Conservation (phyloP, 208 protist genomes). For the Wallacemonas sp. region DNA sequence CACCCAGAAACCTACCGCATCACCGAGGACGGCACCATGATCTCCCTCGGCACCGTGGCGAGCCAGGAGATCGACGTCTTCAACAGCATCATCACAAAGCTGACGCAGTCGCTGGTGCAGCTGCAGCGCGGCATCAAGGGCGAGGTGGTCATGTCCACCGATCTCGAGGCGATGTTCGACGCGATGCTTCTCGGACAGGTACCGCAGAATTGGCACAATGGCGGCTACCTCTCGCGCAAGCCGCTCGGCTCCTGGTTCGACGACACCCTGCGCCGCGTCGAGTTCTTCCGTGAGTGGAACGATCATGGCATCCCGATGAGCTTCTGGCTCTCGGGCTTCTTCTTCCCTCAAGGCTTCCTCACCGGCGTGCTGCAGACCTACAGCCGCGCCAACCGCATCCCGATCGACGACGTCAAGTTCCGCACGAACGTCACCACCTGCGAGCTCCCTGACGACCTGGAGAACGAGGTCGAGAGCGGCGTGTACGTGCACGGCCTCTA, state of each 20-base stretch:
- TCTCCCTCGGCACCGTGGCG: constrained; percentile 90
- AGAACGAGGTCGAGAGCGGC: constrained; percentile 55
- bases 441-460: constrained; percentile 74
- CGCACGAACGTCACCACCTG: constrained; percentile 80
- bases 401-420: constrained; percentile 93
- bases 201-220: constrained; percentile 89
- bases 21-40: constrained; percentile 85
- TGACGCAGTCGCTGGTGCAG: constrained; percentile 69
- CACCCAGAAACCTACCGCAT: constrained; percentile 88
- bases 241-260: constrained; percentile 96
- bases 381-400: constrained; percentile 85
- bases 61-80: constrained; percentile 92
- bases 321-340: constrained; percentile 98
- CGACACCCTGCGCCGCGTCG: constrained; percentile 92
- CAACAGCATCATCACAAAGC: constrained; percentile 80
- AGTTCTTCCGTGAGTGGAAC: constrained; percentile 96
- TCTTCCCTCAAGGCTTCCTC: constrained; percentile 97
- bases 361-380: constrained; percentile 93
- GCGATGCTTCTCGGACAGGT: constrained; percentile 91
- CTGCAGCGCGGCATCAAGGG: constrained; percentile 87
- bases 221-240: constrained; percentile 95
- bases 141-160: constrained; percentile 90
- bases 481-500: constrained; percentile 94
- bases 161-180: constrained; percentile 93
- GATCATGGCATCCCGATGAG: constrained; percentile 88